Percentiles rank a stretch among this genome's conserved stretches.
phyloP scores from a whole-genome alignment of 23 red algal species.

The Rhodosorus marinus region DNA sequence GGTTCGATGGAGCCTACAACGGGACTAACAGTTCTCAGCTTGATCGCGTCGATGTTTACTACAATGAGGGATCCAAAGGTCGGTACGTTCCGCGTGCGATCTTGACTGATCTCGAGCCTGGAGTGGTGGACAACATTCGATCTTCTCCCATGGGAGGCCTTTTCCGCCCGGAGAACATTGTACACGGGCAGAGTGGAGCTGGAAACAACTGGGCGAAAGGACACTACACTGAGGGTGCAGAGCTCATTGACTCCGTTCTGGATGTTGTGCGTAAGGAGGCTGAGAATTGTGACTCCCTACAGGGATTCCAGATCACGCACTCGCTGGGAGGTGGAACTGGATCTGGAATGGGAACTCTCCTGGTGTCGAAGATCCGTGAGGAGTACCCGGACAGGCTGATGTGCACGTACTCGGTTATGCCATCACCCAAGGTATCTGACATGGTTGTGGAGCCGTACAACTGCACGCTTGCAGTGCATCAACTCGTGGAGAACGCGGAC shows the following conservation, averaged over 20 bases:
- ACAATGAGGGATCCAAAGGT: conserved; percentile 71
- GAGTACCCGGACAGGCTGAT: conserved; percentile 97
- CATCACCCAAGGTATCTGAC: conserved; percentile 90
- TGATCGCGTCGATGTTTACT: conserved; percentile 88
- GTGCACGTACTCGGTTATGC: conserved; percentile 97
- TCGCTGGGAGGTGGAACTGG: conserved; percentile 95
- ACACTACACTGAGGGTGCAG: conserved; percentile 98
- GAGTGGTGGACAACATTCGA: conserved; percentile 60
- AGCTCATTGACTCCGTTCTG: conserved; percentile 72
- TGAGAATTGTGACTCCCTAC: conserved; percentile 86
- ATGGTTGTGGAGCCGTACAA: conserved; percentile 99
- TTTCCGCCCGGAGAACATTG: conserved; percentile 96
- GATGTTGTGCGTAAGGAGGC: conserved; percentile 88
- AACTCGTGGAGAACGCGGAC: conserved; percentile 95
- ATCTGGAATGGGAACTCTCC: conserved; percentile 85
- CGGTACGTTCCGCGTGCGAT: conserved; percentile 89
- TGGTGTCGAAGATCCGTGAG: conserved; percentile 95
- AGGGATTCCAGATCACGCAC: conserved; percentile 98
- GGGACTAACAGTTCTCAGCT: conserved; percentile 55
- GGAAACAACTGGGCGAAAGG: conserved; percentile 99
- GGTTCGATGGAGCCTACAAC: conserved; percentile 26
- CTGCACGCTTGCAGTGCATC: conserved; percentile 90
- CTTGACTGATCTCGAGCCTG: conserved; percentile 88
- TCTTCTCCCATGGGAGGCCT: conserved; percentile 22
- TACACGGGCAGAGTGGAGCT: conserved; percentile 81